A percentile compares a stretch with the other conserved stretches of the same genome.
phyloP scores from a whole-genome alignment of 208 protist genomes.

The Wallacemonas rigidus region DNA sequence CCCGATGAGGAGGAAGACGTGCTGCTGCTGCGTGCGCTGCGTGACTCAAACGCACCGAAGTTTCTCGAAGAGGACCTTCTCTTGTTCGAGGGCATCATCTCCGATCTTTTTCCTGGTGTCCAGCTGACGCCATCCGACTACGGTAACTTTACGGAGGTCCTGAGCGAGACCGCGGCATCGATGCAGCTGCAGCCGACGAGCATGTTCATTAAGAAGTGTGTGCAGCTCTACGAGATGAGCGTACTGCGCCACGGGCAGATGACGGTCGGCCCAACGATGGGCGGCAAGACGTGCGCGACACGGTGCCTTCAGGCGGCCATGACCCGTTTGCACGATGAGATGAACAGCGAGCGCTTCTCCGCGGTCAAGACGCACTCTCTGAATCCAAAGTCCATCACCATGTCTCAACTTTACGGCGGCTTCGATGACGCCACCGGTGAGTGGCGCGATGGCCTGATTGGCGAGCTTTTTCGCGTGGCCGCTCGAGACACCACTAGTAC shows the following conservation, averaged over 20 bases:
- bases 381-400: slow-evolving; percentile 98
- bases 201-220: slow-evolving; percentile 96
- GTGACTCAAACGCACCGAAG: slow-evolving; percentile 98
- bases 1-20: slow-evolving; percentile 94
- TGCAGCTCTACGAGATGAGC: slow-evolving; percentile 98
- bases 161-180: slow-evolving; percentile 67
- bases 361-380: slow-evolving; percentile 89
- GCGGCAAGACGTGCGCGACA: slow-evolving; percentile 93
- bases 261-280: slow-evolving; percentile 96
- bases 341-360: slow-evolving; percentile 74
- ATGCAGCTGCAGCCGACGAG: slow-evolving; percentile 93
- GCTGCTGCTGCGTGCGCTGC: slow-evolving; percentile 94
- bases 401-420: slow-evolving; percentile 97
- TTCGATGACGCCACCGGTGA: slow-evolving; percentile 96
- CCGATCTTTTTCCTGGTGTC: slow-evolving; percentile 97
- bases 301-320: slow-evolving; percentile 86
- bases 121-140: slow-evolving; percentile 91
- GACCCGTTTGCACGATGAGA: slow-evolving; percentile 74
- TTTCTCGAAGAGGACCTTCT: slow-evolving; percentile 94
- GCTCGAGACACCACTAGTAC: slow-evolving; percentile 84
- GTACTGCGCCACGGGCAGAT: slow-evolving; percentile 98
- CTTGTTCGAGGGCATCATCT: slow-evolving; percentile 97
- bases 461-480: slow-evolving; percentile 91
- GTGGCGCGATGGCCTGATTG: slow-evolving; percentile 96
- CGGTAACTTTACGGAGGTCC: slow-evolving; percentile 80